Base-by-base conservation (phyloP, 2,329 filamentous ascomycete species). In the Triangularia setosa region DNA sequence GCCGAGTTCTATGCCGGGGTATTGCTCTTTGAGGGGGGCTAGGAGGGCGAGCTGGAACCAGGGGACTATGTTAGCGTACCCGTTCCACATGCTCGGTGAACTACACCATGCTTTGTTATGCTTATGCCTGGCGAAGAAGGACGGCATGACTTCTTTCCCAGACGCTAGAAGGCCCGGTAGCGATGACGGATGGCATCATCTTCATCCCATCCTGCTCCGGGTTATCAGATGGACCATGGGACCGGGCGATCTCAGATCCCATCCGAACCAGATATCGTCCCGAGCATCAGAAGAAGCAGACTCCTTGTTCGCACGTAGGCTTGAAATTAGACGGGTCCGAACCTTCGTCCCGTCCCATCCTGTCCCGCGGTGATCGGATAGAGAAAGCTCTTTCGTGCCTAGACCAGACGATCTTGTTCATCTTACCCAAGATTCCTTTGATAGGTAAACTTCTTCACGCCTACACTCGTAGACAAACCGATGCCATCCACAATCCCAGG, bases 1-100 rank as follows among this genome's bases (percentile, higher is more conserved):
- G 33, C 95, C 95, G n/a, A 99, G 82, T 76, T 99, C 95, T 59
- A 99, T 87, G 12, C 90, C 92, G 0, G 90, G 90, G 71, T 90
- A 96, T 44, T 82, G 80, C 65, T 95, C 91, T 74, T 94, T 95
- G 58, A 99, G 83, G 69, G 90, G 83, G 40, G 92, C 88, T 60
- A 98, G 81, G 11, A 96, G 78, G 4, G 90, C 89, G 35, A 97
- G 84, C 86, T 96, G 61, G 56, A 48, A n/a, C n/a, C n/a, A n/a
- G n/a, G 6, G 30, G 30, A 33, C 2, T 4, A 33, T 48, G n/a
- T 23, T 48, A 18, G 40, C 40, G n/a, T 48, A 9, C 2, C 11
- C 35, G 14, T 40, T n/a, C n/a, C n/a, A n/a, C n/a, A 65, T 54
- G 35, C 8, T 58, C 52, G 61, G 67, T 67, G 24, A 69, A 28